Evolutionary conservation across 306 rosid species (phyloP), one percentile per base, ranked within the genome.

Genomic region (Lotus japonicus): DNA sequence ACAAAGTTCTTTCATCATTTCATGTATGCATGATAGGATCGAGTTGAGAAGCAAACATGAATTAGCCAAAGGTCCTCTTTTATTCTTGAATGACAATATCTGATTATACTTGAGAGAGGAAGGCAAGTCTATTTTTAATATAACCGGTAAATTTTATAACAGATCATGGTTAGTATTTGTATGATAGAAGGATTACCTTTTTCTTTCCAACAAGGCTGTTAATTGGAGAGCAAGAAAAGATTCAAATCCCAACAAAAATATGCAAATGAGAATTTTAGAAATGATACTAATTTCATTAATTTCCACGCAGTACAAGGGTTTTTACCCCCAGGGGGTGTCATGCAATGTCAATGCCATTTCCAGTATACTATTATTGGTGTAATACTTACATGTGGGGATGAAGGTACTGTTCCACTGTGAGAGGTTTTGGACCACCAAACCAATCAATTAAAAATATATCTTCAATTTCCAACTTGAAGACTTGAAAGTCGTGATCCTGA

Each of bases 391-490:
- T 16, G 70, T 82, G 79, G 4, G 61, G 62, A 66, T 85, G 85
- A 4, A 92, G 81, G 75, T 92, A 92, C 68, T 90, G 73, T 21
- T 88, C 89, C 66, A 82, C 81, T 0, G 88, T 76, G 65, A 94
- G 79, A 61, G 96, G 97, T 79, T 90, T 94, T 8, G 98, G 86
- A 58, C 97, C 94, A 48, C 97, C 98, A 35, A 86, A 90, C 94
- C 92, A 88, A 79, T 88, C 76, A 9, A 88, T 85, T 83, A 94
- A 61, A 81, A 90, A 94, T 71, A 94, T 83, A 38, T 81, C 60
- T 69, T 79, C 95, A 8, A 94, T 90, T 43, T 88, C 85, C 67
- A 94, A 77, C 75, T 90, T 85, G 86, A 82, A 90, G 84, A 82
- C 75, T 77, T 80, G 58, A 76, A 94, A 90, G 60, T 76, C 57